Base-by-base conservation (phyloP, 2,329 filamentous ascomycete species). In the Phialophora expanda region DNA sequence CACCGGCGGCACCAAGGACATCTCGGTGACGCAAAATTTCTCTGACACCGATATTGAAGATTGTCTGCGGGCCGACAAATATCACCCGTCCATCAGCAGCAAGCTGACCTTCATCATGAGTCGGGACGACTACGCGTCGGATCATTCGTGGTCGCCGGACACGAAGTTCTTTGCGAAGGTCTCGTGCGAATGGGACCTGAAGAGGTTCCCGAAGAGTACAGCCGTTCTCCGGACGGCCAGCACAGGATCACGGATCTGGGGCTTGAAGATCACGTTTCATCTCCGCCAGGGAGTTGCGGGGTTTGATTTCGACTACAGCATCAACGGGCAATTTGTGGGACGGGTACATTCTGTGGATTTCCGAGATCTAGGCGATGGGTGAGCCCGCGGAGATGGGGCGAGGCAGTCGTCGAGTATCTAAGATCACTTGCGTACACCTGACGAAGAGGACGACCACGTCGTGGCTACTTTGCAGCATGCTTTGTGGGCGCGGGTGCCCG, bases 131-230 rank as follows among this genome's bases (percentile, higher is more conserved):
- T 8, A 46, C 6, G 41, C 41, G 2, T 46, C 41, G 41, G 41
- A 46, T 20, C n/a, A 4, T 20, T 46, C 41, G 5, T 46, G 41
- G 41, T 46, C 41, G 41, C 41, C 41, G 41, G 41, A 46, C 2
- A 46, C 41, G 1, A 46, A 17, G 9, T 46, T 46, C 41, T 46
- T 46, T 8, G 41, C 41, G 1, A 46, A 46, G 41, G 41, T 46
- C 41, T 46, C 41, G 41, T 46, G 41, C 41, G 41, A 46, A 46
- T 46, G 41, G 41, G 41, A 46, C n/a, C n/a, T 46, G 41, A 46
- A 46, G 41, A 46, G 41, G n/a, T 46, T 46, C n/a, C 41, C 41
- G 41, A 46, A 46, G n/a, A 17, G n/a, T 46, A n/a, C 41, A 46
- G 41, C 41, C 6, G 41, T 46, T 7, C n/a, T 20, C 14, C 12